Conservation (phyloP, 306 rosid species). For the Quercus berberidifolia region DNA sequence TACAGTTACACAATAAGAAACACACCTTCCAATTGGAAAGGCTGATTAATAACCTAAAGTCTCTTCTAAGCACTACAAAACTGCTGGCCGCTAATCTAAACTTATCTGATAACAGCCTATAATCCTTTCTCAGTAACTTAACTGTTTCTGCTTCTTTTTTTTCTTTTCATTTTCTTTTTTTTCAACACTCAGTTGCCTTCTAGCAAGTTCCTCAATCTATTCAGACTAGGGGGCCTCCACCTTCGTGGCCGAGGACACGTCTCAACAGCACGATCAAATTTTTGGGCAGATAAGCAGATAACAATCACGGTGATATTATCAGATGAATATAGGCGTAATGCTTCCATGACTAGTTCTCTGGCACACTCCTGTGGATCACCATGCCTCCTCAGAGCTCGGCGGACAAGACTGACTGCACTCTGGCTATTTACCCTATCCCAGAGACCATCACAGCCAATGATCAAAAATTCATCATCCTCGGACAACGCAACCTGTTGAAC, state of each 20-base stretch:
- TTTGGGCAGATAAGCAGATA: constrained; percentile 60
- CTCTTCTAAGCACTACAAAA: constrained; percentile 61
- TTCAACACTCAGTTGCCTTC: constrained; percentile 53
- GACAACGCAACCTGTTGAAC: constrained; percentile 55
- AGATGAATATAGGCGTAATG: constrained; percentile 57
- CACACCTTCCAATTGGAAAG: constrained; percentile 13
- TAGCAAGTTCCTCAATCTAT: constrained; percentile 50
- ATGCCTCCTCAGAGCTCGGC: constrained; percentile 78
- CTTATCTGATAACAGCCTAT: constrained; percentile 53
- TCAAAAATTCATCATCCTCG: constrained; percentile 80
- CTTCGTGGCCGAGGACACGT: constrained; percentile 49
- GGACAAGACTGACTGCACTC: constrained; percentile 78
- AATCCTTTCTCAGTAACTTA: constrained; percentile 14
- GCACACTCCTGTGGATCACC: constrained; percentile 81
- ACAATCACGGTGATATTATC: constrained; percentile 89
- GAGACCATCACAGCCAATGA: constrained; percentile 85
- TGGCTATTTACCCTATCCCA: constrained; percentile 93
- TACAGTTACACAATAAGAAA: constrained; percentile 9
- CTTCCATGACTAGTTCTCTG: constrained; percentile 70
- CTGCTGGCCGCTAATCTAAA: constrained; percentile 49
- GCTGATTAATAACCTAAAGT: constrained; percentile 1
- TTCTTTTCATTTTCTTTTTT: background rate
- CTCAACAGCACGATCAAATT: constrained; percentile 28
- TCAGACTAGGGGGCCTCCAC: constrained; percentile 48
- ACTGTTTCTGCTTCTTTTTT: background rate